phyloP scores from a whole-genome alignment of 208 protist species.

The Dictyostelium gargantuum region DNA sequence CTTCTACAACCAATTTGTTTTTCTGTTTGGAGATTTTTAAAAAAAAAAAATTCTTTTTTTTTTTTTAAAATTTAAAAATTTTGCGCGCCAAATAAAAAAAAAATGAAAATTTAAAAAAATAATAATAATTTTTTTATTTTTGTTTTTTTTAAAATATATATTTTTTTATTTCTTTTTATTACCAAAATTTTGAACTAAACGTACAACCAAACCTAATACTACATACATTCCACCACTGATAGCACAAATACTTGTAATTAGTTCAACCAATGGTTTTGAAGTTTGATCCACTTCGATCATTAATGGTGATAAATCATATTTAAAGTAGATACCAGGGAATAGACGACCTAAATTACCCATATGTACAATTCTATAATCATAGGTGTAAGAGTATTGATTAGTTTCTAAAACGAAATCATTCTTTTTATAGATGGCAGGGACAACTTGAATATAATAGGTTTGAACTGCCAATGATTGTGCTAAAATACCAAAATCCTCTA shows the following conservation, averaged over 20 bases:
- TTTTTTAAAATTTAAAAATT: too few species aligned
- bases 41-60: too few species aligned
- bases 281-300: slow-evolving; percentile 63
- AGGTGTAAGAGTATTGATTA: slow-evolving; percentile 41
- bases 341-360: not conserved
- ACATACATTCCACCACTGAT: slow-evolving; percentile 63
- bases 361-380: not conserved
- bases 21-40: too few species aligned
- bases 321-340: slow-evolving; percentile 32
- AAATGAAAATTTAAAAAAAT: not conserved
- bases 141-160: not conserved
- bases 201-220: slow-evolving; percentile 5
- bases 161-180: not conserved
- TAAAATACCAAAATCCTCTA: not conserved
- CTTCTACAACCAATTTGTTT: too few species aligned
- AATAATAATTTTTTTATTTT: not conserved
- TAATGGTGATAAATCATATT: slow-evolving; percentile 29
- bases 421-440: slow-evolving; percentile 27
- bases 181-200: not conserved
- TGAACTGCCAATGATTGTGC: not conserved
- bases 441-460: slow-evolving; percentile 43
- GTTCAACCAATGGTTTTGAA: slow-evolving; percentile 53
- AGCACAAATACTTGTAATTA: slow-evolving; percentile 35
- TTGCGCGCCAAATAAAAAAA: not conserved
- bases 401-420: slow-evolving; percentile 39